Evolutionary conservation across 2,329 filamentous ascomycete species (phyloP), one percentile per base, ranked within the genome.

Genomic region (Leptodontidium sp.): DNA sequence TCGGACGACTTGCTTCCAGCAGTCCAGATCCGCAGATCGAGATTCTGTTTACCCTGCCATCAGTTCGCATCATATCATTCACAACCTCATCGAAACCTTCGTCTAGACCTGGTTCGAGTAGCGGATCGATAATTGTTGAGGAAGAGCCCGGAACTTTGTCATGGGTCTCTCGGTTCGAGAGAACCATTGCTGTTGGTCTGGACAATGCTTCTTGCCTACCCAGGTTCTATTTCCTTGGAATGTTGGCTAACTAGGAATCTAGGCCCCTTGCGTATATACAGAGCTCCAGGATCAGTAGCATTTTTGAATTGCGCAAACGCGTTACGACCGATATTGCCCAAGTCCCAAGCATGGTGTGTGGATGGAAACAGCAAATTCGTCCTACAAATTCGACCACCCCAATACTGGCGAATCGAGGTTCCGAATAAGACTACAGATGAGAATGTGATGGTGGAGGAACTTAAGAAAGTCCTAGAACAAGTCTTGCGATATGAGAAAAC

Each of bases 311-410:
- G 93, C 72, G 93, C 93, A 69, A 89, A 88, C 66, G 90, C 94
- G 17, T 85, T 97, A 21, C 93, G 96, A 75, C 92, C 94, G 12
- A 96, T 98, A 71, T 82, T 98, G 64, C 93, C 93, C 29, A 93
- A 93, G 79, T 97, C 93, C 68, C 94, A 97, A 80, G 97, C 92
- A 78, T 98, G 94, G 94, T 97, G 92, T 78, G 91, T 98, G 40
- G 93, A 97, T 78, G 91, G 93, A 67, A 87, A 90, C 91, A 93
- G 84, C 79, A 87, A 90, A 74, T 97, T 97, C 74, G 91, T 97
- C n/a, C 82, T 98, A 68, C 91, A 94, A 72, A 93, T 97, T 72
- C 86, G 93, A 26, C 88, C 91, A 55, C 91, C 94, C 38, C 91
- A 91, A 53, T 98, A 96, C 79, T 97, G 96, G 86, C 90, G 94